Evolutionary conservation across 257 asterid species (phyloP).

Genomic region (Salvia rosmarinus): DNA sequence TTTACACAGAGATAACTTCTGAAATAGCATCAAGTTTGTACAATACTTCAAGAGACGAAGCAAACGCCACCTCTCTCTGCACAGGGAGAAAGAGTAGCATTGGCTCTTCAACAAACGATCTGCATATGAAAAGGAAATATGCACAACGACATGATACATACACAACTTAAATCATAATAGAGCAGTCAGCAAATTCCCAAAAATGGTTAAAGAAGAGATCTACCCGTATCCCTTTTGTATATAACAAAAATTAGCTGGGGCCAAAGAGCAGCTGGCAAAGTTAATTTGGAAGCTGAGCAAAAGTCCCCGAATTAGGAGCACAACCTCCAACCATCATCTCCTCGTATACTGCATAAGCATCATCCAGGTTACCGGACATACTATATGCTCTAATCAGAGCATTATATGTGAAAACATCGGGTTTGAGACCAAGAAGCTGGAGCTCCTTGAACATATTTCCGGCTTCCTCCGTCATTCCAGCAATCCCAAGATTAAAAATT

Average conservation of each 20-base stretch:
- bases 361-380: conserved; percentile 67
- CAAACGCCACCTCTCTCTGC: conserved; percentile 32
- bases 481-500: conserved; percentile 69
- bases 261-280: background rate
- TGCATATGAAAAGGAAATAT: background rate
- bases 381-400: conserved; percentile 86
- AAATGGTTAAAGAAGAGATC: conserved; percentile 18
- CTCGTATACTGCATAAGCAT: conserved; percentile 79
- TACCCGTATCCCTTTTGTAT: conserved; percentile 38
- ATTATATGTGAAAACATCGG: conserved; percentile 82
- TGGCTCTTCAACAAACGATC: conserved; percentile 12
- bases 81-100: conserved; percentile 18
- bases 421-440: conserved; percentile 62
- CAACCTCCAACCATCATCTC: conserved; percentile 92
- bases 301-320: conserved; percentile 76
- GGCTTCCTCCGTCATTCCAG: conserved; percentile 79
- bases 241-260: conserved; percentile 10
- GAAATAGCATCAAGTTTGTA: conserved; percentile 27
- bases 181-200: background rate
- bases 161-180: background rate
- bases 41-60: conserved; percentile 2
- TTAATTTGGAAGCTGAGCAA: conserved; percentile 89
- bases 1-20: conserved; percentile 18
- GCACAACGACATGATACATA: background rate
- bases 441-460: conserved; percentile 71